Conservation (phyloP, 179 eudicot genomes). For the Patellifolia procumbens region DNA sequence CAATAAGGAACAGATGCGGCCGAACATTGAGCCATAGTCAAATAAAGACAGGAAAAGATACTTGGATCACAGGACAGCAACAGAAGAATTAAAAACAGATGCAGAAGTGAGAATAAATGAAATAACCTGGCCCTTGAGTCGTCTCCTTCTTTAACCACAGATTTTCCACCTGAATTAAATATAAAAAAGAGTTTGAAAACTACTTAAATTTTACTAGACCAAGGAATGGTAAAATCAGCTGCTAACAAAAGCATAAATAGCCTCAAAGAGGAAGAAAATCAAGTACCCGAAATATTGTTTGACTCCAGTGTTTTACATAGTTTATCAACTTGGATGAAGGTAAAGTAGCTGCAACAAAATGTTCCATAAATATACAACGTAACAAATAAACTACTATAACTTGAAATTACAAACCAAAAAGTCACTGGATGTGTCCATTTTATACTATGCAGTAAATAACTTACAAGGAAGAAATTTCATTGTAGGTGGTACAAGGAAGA, state of each 20-base stretch:
- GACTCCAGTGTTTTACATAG: constrained; percentile 55
- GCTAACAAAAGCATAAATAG: not conserved
- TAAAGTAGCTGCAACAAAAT: constrained; percentile 63
- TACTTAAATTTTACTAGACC: not conserved
- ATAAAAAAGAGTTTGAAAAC: constrained; percentile 5
- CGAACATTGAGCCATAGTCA: not conserved
- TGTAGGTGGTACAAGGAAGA: not conserved
- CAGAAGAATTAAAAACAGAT: not conserved
- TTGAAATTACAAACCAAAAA: not conserved
- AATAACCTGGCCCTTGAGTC: constrained; percentile 57
- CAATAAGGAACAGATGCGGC: too few relatives aligned
- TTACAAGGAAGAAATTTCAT: not conserved
- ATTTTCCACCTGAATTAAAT: constrained; percentile 38
- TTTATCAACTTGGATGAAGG: constrained; percentile 72
- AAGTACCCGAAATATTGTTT: constrained; percentile 48
- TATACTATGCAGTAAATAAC: not conserved
- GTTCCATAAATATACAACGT: constrained; percentile 2
- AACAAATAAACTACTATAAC: not conserved
- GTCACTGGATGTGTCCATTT: not conserved
- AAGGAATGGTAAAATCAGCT: not conserved
- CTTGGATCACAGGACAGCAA: too few relatives aligned
- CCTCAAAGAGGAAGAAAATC: not conserved
- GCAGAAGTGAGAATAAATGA: not conserved
- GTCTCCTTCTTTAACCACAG: constrained; percentile 30
- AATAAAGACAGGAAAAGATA: not conserved